A percentile compares a stretch with the other conserved stretches of the same genome.
Conservation (phyloP, 2,329 filamentous ascomycete species). For the Rhynchosporium secalis region DNA sequence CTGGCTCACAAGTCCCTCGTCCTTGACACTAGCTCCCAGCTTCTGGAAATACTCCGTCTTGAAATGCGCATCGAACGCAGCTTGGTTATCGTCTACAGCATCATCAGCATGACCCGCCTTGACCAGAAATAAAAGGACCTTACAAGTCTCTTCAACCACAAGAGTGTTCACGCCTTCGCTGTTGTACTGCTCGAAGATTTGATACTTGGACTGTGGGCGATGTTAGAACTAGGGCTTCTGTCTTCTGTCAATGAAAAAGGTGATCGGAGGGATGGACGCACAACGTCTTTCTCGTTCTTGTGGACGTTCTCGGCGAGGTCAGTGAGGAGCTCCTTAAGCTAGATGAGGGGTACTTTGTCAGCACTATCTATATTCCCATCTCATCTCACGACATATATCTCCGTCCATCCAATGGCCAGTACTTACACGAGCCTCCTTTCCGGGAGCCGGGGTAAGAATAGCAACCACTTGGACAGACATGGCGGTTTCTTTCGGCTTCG, state of each 20-base stretch:
- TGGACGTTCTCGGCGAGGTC: constrained; percentile 24
- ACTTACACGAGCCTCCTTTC: constrained; percentile 31
- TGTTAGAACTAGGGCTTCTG: not conserved
- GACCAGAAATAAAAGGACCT: not conserved
- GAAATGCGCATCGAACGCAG: constrained; percentile 24
- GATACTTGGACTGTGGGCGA: constrained; percentile 22
- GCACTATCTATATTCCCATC: not conserved
- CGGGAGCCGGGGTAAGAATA: constrained; percentile 26
- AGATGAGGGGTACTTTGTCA: constrained; percentile 1
- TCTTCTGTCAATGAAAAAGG: not conserved
- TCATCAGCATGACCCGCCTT: not conserved
- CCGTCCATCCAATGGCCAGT: not conserved
- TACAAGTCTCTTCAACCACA: constrained; percentile 28
- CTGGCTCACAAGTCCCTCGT: constrained; percentile 23
- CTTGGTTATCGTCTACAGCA: constrained; percentile 20
- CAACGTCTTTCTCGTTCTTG: constrained; percentile 21
- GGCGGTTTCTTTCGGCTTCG: not conserved
- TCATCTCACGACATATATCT: not conserved
- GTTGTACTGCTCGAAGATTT: constrained; percentile 26
- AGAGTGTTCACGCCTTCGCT: constrained; percentile 22
- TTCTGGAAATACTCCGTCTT: constrained; percentile 25
- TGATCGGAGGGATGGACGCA: constrained; percentile 3
- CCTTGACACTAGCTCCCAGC: constrained; percentile 11
- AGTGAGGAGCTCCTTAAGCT: constrained; percentile 22
- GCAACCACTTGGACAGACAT: constrained; percentile 26